Conservation (phyloP, 805 yeast species). For the Sugiyamaella lignohabitans region DNA sequence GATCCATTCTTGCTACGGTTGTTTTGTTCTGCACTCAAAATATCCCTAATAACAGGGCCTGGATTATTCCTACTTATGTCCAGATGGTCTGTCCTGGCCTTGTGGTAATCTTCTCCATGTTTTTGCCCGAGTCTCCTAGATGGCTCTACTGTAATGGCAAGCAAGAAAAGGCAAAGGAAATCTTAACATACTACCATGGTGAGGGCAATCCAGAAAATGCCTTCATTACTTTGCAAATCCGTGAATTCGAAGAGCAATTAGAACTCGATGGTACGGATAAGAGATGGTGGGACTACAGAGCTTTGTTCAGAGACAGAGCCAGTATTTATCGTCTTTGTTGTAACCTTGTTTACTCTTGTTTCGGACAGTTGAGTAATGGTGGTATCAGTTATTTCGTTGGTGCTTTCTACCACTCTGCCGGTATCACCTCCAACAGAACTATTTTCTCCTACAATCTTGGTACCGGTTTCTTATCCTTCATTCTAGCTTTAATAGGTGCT, state of each 20-base stretch:
- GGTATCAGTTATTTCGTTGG: constrained; percentile 18
- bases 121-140: constrained; percentile 22
- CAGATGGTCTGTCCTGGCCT: constrained; percentile 15
- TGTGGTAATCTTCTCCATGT: constrained; percentile 8
- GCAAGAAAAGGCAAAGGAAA: constrained; percentile 15
- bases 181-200: constrained; percentile 18
- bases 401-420: constrained; percentile 16
- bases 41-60: constrained; percentile 9
- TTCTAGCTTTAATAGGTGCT: constrained; percentile 21
- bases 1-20: constrained; percentile 16
- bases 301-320: constrained; percentile 15
- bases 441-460: constrained; percentile 22
- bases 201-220: constrained; percentile 13
- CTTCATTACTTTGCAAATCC: constrained; percentile 16
- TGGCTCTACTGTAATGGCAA: constrained; percentile 20
- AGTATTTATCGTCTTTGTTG: constrained; percentile 18
- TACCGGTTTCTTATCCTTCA: constrained; percentile 3
- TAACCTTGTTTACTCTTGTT: constrained; percentile 11
- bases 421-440: constrained; percentile 15
- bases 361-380: constrained; percentile 17
- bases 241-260: constrained; percentile 17
- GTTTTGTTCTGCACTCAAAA: constrained; percentile 12
- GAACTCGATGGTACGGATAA: constrained; percentile 18
- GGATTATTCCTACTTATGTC: constrained; percentile 18
- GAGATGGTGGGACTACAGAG: constrained; percentile 21